Base-by-base conservation (phyloP, 306 rosid genomes). In the Vigna angularis region DNA sequence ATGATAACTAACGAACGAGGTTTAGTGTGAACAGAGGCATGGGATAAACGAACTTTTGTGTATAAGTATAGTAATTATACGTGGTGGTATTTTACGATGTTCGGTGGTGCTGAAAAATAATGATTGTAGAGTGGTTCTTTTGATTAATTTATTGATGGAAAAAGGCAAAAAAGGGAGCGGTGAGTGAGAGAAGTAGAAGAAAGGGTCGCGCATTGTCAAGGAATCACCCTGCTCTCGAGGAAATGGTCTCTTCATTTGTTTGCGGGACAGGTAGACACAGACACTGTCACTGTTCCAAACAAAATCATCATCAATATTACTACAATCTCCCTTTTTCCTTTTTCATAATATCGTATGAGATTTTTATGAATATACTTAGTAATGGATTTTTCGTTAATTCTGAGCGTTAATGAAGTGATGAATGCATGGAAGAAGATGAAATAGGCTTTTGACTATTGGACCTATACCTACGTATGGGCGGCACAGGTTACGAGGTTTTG, bases 171-270 rank as follows among this genome's bases (percentile, higher is more conserved):
- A 34, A 34, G 40, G 18, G 45, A 32, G 1, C 20, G 22, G 67
- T 6, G 66, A 63, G 69, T 30, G 67, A 62, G 66, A 61, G 66
- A 57, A 49, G 22, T 14, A 36, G 18, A 66, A 26, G 28, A 58
- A 61, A 44, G 86, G 79, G 1, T 64, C 30, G 47, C 16, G 13
- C 8, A 0, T 75, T 72, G 74, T 49, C 49, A 47, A 83, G 84
- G 95, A 85, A 86, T 87, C 91, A 52, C 64, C 51, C 90, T 85
- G 87, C 30, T 84, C 65, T 83, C 93, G 90, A 89, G 91, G 86
- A 88, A 83, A 18, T 65, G 84, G 93, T 77, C 85, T 81, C 76
- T 83, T 48, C 13, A 47, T 79, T 79, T 67, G 40, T 66, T 79
- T 44, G 82, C 51, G 75, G 58, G 70, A 76, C 86, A 77, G 75